Percentiles rank a stretch among this genome's conserved stretches.
Conservation (phyloP, 352 stramenopile species). For the Phytophthora tentaculata region DNA sequence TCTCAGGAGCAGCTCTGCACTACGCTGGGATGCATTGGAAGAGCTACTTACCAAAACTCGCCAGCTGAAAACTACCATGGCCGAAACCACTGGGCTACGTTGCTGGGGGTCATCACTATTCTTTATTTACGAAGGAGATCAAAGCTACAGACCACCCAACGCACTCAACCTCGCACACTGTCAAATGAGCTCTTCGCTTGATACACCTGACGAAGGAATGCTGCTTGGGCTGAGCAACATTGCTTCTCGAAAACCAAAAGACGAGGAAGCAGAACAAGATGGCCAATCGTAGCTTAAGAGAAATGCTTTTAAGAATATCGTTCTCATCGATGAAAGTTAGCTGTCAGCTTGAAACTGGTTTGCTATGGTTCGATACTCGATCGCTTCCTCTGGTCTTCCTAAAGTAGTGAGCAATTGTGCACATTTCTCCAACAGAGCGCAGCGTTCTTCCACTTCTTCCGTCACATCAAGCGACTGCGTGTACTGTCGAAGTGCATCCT, state of each 20-base stretch:
- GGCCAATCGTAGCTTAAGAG: conserved; percentile 17
- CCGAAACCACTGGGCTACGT: conserved; percentile 56
- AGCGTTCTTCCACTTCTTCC: conserved; percentile 47
- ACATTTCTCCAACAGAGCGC: conserved; percentile 63
- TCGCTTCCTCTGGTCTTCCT: conserved; percentile 69
- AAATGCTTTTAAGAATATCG: conserved; percentile 17
- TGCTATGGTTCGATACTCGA: conserved; percentile 69
- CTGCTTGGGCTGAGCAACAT: conserved; percentile 59
- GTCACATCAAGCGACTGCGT: conserved; percentile 57
- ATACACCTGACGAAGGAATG: conserved; percentile 65
- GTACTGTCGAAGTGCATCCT: conserved; percentile 77
- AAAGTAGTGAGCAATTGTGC: conserved; percentile 72
- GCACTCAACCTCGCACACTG: conserved; percentile 84
- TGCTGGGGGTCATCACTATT: conserved; percentile 82
- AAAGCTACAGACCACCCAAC: conserved; percentile 19
- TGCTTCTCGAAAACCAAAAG: conserved; percentile 31
- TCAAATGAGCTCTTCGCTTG: conserved; percentile 63
- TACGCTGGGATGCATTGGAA: conserved; percentile 57
- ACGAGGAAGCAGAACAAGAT: conserved; percentile 9
- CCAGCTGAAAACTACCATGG: conserved; percentile 51
- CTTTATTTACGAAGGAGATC: conserved; percentile 79
- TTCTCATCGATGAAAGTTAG: conserved; percentile 11
- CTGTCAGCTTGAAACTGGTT: conserved; percentile 42
- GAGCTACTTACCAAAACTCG: conserved; percentile 52
- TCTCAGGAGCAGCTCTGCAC: conserved; percentile 47